phyloP scores from a whole-genome alignment of 1,284 basidiomycete genomes.

The Microbotryum silenes-acaulis region DNA sequence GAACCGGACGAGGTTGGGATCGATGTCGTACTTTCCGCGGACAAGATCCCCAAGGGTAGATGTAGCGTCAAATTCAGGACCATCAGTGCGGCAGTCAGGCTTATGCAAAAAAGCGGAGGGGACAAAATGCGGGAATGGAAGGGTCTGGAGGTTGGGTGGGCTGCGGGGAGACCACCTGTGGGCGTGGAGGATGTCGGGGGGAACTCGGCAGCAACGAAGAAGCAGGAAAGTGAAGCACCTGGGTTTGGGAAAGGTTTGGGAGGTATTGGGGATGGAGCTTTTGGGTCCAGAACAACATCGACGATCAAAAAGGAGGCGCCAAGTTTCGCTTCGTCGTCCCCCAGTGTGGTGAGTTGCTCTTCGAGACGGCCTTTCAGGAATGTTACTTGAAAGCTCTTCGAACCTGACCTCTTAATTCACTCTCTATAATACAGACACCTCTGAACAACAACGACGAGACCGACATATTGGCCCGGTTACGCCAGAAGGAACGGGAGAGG shows the following conservation, averaged over 20 bases:
- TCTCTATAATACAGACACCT: neutral
- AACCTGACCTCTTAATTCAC: neutral
- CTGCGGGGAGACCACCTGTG: conserved; percentile 23
- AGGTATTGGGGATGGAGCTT: neutral
- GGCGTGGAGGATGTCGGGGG: neutral
- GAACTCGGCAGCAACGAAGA: neutral
- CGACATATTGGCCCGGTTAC: conserved; percentile 21
- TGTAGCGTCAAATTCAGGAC: conserved; percentile 27
- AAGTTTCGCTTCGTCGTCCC: conserved; percentile 1
- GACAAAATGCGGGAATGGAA: conserved; percentile 6
- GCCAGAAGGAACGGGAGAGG: conserved; percentile 26
- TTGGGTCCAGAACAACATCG: neutral
- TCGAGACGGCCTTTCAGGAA: neutral
- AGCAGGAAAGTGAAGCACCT: neutral
- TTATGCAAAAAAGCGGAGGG: conserved; percentile 10
- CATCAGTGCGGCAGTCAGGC: conserved; percentile 25
- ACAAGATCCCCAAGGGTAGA: conserved; percentile 23
- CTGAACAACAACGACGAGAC: conserved; percentile 20
- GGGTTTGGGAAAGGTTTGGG: neutral
- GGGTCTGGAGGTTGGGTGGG: conserved; percentile 32
- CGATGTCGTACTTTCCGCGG: conserved; percentile 30
- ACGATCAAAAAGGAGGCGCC: neutral
- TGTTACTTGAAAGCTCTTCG: no score
- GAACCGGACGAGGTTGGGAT: conserved; percentile 13
- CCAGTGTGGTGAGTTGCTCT: conserved; percentile 6